These are phyloP conservation scores for Testicularia cyperi DNA, from an alignment of 1,284 basidiomycete species.

Conservation along the genomic window DNA sequence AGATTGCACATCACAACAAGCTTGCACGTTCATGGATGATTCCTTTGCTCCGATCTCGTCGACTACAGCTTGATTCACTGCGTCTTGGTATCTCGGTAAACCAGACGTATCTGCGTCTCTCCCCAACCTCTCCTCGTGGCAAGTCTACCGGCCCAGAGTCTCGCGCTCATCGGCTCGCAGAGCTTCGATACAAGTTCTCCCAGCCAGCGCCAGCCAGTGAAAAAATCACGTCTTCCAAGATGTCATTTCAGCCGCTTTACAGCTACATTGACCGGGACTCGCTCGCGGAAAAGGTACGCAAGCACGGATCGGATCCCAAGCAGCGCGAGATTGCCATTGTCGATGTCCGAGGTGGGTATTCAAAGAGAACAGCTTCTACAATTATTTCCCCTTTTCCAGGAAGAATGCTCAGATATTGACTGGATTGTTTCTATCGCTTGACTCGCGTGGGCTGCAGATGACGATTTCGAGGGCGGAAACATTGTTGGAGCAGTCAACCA, in stretches of 20 bases:
- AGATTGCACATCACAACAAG: too few species aligned
- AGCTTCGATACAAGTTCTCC: constrained; percentile 23
- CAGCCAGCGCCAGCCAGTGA: too few species aligned
- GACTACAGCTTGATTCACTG: too few species aligned
- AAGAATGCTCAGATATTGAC: neutral
- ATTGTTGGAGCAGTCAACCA: constrained; percentile 53
- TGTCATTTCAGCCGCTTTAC: constrained; percentile 48
- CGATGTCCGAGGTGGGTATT: constrained; percentile 56
- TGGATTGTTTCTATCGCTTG: neutral
- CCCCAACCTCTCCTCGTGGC: too few species aligned
- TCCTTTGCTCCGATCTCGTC: too few species aligned
- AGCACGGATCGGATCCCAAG: constrained; percentile 8
- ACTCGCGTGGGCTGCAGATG: constrained; percentile 29
- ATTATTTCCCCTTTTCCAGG: neutral
- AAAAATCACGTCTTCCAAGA: too few species aligned
- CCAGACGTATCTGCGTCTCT: too few species aligned
- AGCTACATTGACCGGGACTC: constrained; percentile 45
- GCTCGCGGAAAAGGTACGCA: constrained; percentile 35
- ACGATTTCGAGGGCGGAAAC: constrained; percentile 60
- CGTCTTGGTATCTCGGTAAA: too few species aligned
- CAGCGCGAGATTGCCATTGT: constrained; percentile 45
- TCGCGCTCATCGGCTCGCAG: constrained; percentile 4
- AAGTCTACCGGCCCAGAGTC: too few species aligned
- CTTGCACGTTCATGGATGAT: too few species aligned
- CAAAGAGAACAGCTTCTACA: constrained; percentile 1